A percentile compares a stretch with the other conserved stretches of the same genome.
Conservation (phyloP, 2,329 filamentous ascomycete genomes). For the Botrytis paeoniae region DNA sequence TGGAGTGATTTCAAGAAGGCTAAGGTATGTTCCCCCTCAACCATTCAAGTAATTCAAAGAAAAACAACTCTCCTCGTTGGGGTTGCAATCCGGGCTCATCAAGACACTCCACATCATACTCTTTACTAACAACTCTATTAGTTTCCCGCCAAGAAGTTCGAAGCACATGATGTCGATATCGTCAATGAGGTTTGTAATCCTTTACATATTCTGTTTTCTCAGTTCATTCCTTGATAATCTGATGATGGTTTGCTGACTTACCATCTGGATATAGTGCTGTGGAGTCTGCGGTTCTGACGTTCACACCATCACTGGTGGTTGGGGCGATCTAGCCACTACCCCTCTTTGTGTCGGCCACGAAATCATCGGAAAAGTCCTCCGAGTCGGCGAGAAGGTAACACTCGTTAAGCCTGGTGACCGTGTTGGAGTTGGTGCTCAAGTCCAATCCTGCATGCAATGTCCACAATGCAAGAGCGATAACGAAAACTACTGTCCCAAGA, state of each 20-base stretch:
- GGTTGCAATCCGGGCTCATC: too few species aligned
- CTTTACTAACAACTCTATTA: background rate
- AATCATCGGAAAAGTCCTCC: slow-evolving; percentile 43
- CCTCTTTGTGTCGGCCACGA: slow-evolving; percentile 46
- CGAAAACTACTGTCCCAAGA: slow-evolving; percentile 35
- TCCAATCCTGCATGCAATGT: slow-evolving; percentile 48
- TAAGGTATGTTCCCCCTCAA: slow-evolving; percentile 22
- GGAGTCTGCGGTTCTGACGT: slow-evolving; percentile 45
- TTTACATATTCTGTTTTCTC: background rate
- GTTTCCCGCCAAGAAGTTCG: slow-evolving; percentile 63
- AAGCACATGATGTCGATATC: slow-evolving; percentile 82
- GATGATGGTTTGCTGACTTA: background rate
- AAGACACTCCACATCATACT: background rate
- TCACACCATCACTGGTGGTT: slow-evolving; percentile 35
- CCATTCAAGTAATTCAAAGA: background rate
- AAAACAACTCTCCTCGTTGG: too few species aligned
- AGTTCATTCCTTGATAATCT: too few species aligned
- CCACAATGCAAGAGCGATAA: slow-evolving; percentile 45
- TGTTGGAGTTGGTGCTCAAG: slow-evolving; percentile 53
- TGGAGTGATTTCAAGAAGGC: slow-evolving; percentile 32
- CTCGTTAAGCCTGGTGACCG: slow-evolving; percentile 49
- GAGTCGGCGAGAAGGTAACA: slow-evolving; percentile 63
- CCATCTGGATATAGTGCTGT: slow-evolving; percentile 34
- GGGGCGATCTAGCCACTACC: slow-evolving; percentile 20
- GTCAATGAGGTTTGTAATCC: slow-evolving; percentile 59